These are phyloP conservation scores for Cladosporium oxysporum DNA, from an alignment of 2,329 filamentous ascomycete genomes.

Conservation along the genomic window DNA sequence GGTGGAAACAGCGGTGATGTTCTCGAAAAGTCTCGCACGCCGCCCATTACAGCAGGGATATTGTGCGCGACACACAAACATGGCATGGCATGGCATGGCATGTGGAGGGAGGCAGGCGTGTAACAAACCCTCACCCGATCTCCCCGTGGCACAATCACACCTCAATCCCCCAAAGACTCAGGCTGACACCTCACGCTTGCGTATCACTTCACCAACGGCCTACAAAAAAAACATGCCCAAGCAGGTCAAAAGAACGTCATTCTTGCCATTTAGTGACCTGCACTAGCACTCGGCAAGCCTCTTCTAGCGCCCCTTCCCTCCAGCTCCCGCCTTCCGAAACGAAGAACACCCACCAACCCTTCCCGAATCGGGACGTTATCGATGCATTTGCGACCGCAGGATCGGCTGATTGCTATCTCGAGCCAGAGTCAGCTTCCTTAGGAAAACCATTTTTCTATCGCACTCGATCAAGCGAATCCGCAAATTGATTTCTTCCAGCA, in stretches of 20 bases:
- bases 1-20: slow-evolving; percentile 10
- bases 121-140: neutral
- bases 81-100: neutral
- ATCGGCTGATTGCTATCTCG: neutral
- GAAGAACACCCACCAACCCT: neutral
- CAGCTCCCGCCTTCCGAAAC: neutral
- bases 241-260: neutral
- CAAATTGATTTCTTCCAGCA: neutral
- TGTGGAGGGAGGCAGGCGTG: neutral
- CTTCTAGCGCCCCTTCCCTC: slow-evolving; percentile 2
- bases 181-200: neutral
- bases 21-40: slow-evolving; percentile 12
- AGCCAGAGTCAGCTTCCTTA: neutral
- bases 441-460: neutral
- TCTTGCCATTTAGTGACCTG: neutral
- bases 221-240: slow-evolving; percentile 8
- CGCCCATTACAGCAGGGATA: neutral
- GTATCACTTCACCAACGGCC: neutral
- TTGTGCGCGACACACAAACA: neutral
- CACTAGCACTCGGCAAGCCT: slow-evolving; percentile 1
- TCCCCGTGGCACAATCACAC: neutral
- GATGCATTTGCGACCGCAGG: neutral
- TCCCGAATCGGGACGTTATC: slow-evolving; percentile 1
- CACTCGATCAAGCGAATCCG: neutral
- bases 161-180: neutral